Conservation (phyloP, 2,329 filamentous ascomycete species). For the Macroventuria anomochaeta region DNA sequence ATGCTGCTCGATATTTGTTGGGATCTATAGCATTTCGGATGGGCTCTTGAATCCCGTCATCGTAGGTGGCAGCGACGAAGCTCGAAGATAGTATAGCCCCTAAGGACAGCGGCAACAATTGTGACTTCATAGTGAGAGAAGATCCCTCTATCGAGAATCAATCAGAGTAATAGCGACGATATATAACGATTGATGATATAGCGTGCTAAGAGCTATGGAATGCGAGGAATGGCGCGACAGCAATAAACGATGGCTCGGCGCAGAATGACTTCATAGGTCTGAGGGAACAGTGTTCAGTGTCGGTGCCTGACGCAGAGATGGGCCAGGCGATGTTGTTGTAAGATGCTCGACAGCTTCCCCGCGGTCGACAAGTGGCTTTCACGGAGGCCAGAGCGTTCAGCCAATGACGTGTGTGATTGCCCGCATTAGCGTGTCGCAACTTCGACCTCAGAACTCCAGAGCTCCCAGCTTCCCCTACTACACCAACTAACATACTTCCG, state of each 20-base stretch:
- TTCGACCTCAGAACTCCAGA: not conserved
- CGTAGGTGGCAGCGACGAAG: constrained; percentile 17
- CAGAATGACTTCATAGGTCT: too few relatives aligned
- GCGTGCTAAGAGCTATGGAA: constrained; percentile 3
- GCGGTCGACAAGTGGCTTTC: constrained; percentile 25
- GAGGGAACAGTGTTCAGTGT: not conserved
- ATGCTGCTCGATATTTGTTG: constrained; percentile 55
- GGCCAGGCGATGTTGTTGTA: not conserved
- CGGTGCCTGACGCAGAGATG: not conserved
- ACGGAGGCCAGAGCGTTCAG: constrained; percentile 13
- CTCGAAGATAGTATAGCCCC: constrained; percentile 19
- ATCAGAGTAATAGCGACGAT: not conserved
- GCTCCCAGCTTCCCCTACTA: not conserved
- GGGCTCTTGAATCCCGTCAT: constrained; percentile 38
- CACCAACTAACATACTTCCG: not conserved
- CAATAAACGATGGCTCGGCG: not conserved
- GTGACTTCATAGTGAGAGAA: constrained; percentile 24
- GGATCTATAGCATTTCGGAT: constrained; percentile 39
- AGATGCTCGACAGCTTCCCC: constrained; percentile 3
- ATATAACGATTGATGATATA: not conserved
- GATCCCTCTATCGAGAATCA: too few relatives aligned
- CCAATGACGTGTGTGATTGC: constrained; percentile 10
- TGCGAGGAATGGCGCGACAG: not conserved
- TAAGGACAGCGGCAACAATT: constrained; percentile 13
- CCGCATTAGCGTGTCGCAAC: constrained; percentile 10